Base-by-base conservation (phyloP, 495 filamentous ascomycete genomes). In the Gamarada debralockiae region DNA sequence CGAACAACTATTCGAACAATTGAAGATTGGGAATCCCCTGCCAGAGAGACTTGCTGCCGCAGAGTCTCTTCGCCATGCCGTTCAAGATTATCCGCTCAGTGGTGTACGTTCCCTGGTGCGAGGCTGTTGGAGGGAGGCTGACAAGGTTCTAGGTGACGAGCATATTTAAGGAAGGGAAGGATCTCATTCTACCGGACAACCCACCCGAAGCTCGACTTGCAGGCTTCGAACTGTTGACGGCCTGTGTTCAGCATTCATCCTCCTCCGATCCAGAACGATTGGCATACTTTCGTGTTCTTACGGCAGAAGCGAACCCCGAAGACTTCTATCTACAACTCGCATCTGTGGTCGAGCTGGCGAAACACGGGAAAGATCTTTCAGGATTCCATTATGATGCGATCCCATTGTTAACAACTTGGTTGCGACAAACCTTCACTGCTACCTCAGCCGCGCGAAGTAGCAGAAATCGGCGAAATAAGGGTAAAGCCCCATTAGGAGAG, bases 141-240 rank as follows among this genome's bases (percentile, higher is more conserved):
- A 39, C 6, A 4, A 15, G 18, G 8, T 25, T 10, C 5, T 34
- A 64, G 61, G 58, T 65, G 3, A 60, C 55, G 20, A 63, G 57
- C 39, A 80, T 87, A 36, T 89, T 84, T 81, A 70, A 74, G 40
- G 75, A 79, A 20, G 84, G 73, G 12, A 82, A 81, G 61, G 83
- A 89, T 58, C 65, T 89, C 31, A 75, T 86, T 20, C 72, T 81
- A 14, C 61, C 74, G n/a, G 58, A 70, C 3, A 80, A 84, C 41
- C 67, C 80, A 1, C 61, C 64, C 9, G 70, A 76, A 33, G 78
- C 76, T 53, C 73, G 83, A 13, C 61, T 69, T 47, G 73, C 76
- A 8, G 85, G 77, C 10, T 86, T 81, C 70, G 78, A 76, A 49
- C 75, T 90, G 12, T 68, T 90, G 15, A 75, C 71, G 37, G 78